A percentile compares a stretch with the other conserved stretches of the same genome.
These are phyloP conservation scores for Penicillium sp. DNA, from an alignment of 2,329 filamentous ascomycete species.

Conservation along the genomic window DNA sequence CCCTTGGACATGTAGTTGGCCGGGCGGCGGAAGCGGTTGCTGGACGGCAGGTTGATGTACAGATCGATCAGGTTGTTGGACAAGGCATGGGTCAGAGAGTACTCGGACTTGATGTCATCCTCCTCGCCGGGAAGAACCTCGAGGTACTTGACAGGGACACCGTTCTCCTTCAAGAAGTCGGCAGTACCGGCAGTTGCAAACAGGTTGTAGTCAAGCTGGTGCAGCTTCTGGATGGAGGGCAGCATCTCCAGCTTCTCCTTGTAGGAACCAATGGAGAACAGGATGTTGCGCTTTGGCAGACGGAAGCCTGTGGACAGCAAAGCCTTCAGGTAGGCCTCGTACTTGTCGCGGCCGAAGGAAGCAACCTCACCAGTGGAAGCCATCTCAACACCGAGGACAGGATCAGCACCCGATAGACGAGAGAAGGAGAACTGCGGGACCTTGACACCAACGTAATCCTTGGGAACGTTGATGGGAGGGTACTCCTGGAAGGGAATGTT, in stretches of 20 bases:
- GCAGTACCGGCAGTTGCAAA: constrained; percentile 96
- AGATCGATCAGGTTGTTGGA: constrained; percentile 97
- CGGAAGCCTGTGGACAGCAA: constrained; percentile 95
- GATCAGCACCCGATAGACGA: constrained; percentile 90
- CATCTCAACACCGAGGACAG: constrained; percentile 97
- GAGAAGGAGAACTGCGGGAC: constrained; percentile 99
- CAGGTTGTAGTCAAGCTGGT: constrained; percentile 89
- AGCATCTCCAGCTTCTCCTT: constrained; percentile 99
- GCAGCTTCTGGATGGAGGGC: constrained; percentile 84
- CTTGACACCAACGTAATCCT: constrained; percentile 91
- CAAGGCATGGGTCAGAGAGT: constrained; percentile 93
- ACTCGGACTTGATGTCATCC: constrained; percentile 89
- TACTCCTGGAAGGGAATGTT: constrained; percentile 80
- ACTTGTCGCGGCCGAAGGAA: constrained; percentile 92
- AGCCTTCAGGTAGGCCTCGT: constrained; percentile 96
- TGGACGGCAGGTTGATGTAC: constrained; percentile 99
- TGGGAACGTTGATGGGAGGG: constrained; percentile 71
- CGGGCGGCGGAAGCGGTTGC: constrained; percentile 92
- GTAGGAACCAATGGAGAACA: constrained; percentile 93
- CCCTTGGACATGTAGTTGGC: constrained; percentile 99
- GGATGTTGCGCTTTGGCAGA: constrained; percentile 90
- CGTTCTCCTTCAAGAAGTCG: constrained; percentile 92
- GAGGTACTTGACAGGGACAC: constrained; percentile 87
- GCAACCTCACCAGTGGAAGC: constrained; percentile 98
- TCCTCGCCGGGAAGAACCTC: constrained; percentile 79